Evolutionary conservation across 257 asterid species (phyloP), one percentile per base, ranked within the genome.

Genomic region (Solanum pimpinellifolium): DNA sequence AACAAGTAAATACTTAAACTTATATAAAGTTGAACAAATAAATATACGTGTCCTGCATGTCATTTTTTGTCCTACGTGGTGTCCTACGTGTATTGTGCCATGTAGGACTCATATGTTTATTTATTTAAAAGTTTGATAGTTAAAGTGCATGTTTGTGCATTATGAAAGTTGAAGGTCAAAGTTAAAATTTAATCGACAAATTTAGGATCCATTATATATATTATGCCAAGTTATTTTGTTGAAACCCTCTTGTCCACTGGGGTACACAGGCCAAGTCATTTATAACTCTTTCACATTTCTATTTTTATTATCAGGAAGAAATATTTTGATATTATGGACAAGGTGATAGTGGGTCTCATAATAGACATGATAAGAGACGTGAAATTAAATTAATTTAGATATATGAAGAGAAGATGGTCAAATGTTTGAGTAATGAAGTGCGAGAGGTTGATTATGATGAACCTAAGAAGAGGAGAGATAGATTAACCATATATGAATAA

Each of bases 381-480:
- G 66, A 59, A 8, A 21, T 8, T 21, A 9, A 59, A 21, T 9
- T 21, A 12, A 21, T 59, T 21, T 0, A 21, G 68, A 59, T 5
- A 59, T 59, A 0, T 59, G 27, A 59, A 59, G 0, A 8, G 0
- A 21, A 59, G 27, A 59, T 21, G 13, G 5, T 59, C 2, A 59
- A 0, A 59, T 59, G 4, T 0, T 21, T 5, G 0, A 59, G 27
- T 3, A 12, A 21, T 6, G 0, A 59, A 0, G 27, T 59, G 68
- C 1, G 1, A 59, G 27, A 59, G 2, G 12, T 21, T 59, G 0
- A 0, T 59, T 59, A 21, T 8, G 68, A 0, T 59, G 27, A 5
- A 0, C 5, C 27, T 21, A 59, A 21, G 13, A 59, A 59, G 6
- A 9, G 0, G 0, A 56, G 2, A 59, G 0, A 21, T 9, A 9